Base-by-base conservation (phyloP, 306 rosid species). In the Lathyrus aphaca region DNA sequence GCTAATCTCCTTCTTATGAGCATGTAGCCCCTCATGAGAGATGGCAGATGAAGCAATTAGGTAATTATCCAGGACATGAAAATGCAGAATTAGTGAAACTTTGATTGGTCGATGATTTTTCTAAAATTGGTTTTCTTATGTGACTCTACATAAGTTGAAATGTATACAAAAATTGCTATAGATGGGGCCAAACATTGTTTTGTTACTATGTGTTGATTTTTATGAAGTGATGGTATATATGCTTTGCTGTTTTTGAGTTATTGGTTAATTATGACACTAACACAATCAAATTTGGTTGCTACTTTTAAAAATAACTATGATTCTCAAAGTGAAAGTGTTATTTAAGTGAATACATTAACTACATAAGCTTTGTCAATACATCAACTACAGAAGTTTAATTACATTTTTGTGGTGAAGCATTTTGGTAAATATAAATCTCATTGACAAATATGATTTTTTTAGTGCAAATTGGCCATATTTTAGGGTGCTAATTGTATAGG, bases 21-120 rank as follows among this genome's bases (percentile, higher is more conserved):
- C 83, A 84, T 40, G 85, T 87, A n/a, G 89, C 96, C 43, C 72
- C 95, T 57, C 88, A 69, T 64, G 96, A 87, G 70, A 87, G 95
- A 87, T 91, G 97, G 96, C 60, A 86, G 83, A 79, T 56, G 84
- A 87, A 83, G 69, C 82, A 79, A 62, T 84, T 84, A 15, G 86
- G 82, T 25, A 77, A 82, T 63, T 79, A 81, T 76, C 78, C 83
- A 49, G 79, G 79, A 68, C 82, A 83, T 51, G 87, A 84, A 80
- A 74, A 72, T 45, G 74, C 74, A 58, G 68, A 67, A 38, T 30
- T 7, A 30, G 5, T 87, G 88, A 87, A 68, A 14, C 53, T 46
- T 64, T 68, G 50, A 48, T 63, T 63, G 62, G 64, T 63, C 72
- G 62, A 75, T 53, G 75, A 60, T 66, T 56, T 64, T 70, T 66